phyloP scores from a whole-genome alignment of 2,329 filamentous ascomycete species.

The Sarocladium brachiariae region DNA sequence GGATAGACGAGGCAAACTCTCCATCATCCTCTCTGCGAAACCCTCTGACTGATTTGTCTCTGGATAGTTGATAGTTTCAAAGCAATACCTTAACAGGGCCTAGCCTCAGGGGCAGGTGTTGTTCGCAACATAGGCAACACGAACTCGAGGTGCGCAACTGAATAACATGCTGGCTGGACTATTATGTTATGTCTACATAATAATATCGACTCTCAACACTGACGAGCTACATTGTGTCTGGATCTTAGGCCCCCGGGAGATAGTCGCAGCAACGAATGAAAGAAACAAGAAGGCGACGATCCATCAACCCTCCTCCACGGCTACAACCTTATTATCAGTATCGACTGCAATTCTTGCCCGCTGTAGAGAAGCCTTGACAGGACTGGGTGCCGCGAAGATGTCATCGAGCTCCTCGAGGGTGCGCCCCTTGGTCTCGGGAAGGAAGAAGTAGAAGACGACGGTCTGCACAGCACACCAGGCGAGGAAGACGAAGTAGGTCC shows the following conservation, averaged over 20 bases:
- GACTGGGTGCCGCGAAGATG: conserved; percentile 40
- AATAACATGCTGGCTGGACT: too few relatives aligned
- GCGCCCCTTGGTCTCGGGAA: conserved; percentile 30
- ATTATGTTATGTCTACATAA: too few relatives aligned
- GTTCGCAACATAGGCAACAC: too few relatives aligned
- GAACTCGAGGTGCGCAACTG: too few relatives aligned
- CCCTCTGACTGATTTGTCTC: conserved; percentile 37
- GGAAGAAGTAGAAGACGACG: conserved; percentile 19
- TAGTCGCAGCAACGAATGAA: too few relatives aligned
- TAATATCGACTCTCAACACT: too few relatives aligned
- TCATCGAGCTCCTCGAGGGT: conserved; percentile 51
- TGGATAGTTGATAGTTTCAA: conserved; percentile 44
- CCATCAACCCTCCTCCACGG: conserved; percentile 1
- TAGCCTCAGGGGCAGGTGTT: too few relatives aligned
- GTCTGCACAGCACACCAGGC: conserved; percentile 31
- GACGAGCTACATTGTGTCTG: too few relatives aligned
- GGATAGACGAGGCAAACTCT: conserved; percentile 35
- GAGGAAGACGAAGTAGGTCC: conserved; percentile 44
- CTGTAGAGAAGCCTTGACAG: conserved; percentile 23
- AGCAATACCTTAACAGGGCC: too few relatives aligned
- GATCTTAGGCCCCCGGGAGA: too few relatives aligned
- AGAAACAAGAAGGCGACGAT: too few relatives aligned
- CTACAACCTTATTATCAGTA: conserved; percentile 3
- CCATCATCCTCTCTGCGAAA: conserved; percentile 32
- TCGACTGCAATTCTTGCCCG: background rate